Evolutionary conservation across 345 rosid species (phyloP).

Genomic region (Rhodamnia rubescens): DNA sequence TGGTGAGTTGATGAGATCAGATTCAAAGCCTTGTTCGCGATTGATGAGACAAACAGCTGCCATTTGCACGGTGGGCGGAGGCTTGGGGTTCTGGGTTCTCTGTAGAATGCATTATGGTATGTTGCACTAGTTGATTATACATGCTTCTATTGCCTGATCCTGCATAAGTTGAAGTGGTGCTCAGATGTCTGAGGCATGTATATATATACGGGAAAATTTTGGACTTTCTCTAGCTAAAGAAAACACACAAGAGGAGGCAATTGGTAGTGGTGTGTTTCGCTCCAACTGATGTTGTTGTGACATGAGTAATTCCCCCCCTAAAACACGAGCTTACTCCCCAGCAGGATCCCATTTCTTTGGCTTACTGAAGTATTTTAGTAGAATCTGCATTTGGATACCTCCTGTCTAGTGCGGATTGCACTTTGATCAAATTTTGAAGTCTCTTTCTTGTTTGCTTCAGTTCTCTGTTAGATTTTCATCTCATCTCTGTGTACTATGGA

Average conservation of each 20-base stretch:
- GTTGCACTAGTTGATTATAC: not conserved
- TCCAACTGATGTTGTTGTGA: not conserved
- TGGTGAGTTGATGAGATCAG: slow-evolving; percentile 76
- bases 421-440: not conserved
- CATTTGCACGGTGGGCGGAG: slow-evolving; percentile 64
- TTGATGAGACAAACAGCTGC: slow-evolving; percentile 75
- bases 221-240: not conserved
- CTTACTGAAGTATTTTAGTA: not conserved
- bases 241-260: not conserved
- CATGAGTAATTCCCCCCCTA: not conserved
- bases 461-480: not conserved
- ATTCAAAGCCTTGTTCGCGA: slow-evolving; percentile 70
- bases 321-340: not conserved
- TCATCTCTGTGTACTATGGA: not conserved
- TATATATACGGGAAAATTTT: not conserved
- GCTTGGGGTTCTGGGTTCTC: slow-evolving; percentile 77
- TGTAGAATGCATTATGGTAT: slow-evolving; percentile 72
- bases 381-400: not conserved
- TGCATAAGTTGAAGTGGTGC: not conserved
- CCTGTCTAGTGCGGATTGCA: not conserved
- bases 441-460: not conserved
- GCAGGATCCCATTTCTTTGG: not conserved
- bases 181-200: not conserved
- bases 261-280: not conserved
- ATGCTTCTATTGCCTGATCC: not conserved